Evolutionary conservation across 441 rosid species (phyloP).

Genomic region (Cnidoscolus chayamansa): DNA sequence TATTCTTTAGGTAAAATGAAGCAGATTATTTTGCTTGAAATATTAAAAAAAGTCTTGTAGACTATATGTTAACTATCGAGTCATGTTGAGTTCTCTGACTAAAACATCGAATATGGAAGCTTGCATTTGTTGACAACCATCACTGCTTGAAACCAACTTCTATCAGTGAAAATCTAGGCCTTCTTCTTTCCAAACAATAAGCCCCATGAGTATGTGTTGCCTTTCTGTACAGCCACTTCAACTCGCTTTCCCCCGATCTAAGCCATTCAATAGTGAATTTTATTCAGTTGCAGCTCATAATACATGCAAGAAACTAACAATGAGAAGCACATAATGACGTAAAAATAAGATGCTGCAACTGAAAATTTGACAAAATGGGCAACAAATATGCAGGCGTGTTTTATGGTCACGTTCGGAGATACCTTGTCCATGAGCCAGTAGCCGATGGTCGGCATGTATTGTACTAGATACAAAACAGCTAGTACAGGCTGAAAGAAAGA

Average conservation of each 20-base stretch:
- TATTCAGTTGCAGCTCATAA: not conserved
- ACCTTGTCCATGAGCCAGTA: constrained; percentile 98
- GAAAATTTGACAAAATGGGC: not conserved
- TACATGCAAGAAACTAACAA: not conserved
- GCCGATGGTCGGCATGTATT: constrained; percentile 80
- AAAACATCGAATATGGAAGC: no score
- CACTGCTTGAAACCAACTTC: not conserved
- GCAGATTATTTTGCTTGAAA: not conserved
- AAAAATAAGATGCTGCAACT: not conserved
- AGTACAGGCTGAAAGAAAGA: constrained; percentile 74
- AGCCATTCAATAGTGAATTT: constrained; percentile 18
- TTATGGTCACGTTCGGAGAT: constrained; percentile 22
- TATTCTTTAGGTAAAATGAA: not conserved
- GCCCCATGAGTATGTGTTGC: constrained; percentile 66
- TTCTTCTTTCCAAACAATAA: constrained; percentile 70
- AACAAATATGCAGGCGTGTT: not conserved
- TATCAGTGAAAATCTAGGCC: constrained; percentile 31
- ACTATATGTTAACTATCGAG: not conserved
- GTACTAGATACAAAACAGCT: constrained; percentile 81
- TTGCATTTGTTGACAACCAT: not conserved
- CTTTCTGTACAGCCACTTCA: constrained; percentile 67
- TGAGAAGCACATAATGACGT: not conserved
- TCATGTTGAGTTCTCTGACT: not conserved
- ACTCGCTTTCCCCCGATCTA: constrained; percentile 79
- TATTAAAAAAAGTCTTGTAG: no score